These are phyloP conservation scores for Phyllosticta citribraziliensis DNA, from an alignment of 2,329 filamentous ascomycete species.

Conservation along the genomic window DNA sequence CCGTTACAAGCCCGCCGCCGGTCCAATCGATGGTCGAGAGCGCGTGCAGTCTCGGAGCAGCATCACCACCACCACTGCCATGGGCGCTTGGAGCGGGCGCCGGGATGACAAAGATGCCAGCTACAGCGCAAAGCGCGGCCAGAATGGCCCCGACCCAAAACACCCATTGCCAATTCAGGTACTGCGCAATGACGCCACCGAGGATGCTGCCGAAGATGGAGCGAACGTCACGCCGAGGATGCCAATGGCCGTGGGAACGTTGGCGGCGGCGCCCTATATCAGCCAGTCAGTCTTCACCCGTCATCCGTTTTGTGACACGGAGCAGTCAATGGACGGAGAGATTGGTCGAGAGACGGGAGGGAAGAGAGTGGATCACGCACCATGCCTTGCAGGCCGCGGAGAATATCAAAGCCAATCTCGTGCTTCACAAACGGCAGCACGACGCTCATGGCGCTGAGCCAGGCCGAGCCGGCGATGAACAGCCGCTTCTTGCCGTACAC, in stretches of 20 bases:
- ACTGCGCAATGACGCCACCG: conserved; percentile 52
- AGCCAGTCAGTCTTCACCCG: too few relatives aligned
- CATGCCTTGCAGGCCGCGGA: conserved; percentile 54
- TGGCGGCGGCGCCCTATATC: conserved; percentile 49
- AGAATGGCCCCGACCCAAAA: conserved; percentile 53
- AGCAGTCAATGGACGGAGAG: too few relatives aligned
- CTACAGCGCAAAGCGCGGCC: conserved; percentile 43
- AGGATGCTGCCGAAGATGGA: conserved; percentile 53
- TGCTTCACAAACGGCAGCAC: conserved; percentile 52
- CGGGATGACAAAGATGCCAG: conserved; percentile 50
- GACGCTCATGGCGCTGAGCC: conserved; percentile 47
- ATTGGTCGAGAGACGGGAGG: not conserved
- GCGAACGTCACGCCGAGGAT: conserved; percentile 56
- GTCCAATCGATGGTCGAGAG: conserved; percentile 53
- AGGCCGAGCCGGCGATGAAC: conserved; percentile 52
- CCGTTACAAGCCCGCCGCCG: conserved; percentile 50
- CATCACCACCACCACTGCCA: not conserved
- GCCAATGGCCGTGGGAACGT: conserved; percentile 58
- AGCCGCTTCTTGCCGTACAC: conserved; percentile 54
- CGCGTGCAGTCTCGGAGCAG: conserved; percentile 16
- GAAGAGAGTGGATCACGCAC: conserved; percentile 19
- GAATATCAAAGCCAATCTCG: conserved; percentile 55
- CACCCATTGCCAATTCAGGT: conserved; percentile 55
- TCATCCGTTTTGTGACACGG: too few relatives aligned
- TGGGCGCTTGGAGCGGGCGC: conserved; percentile 27